A percentile compares a stretch with the other conserved stretches of the same genome.
These are phyloP conservation scores for Podila epicladia DNA, from an alignment of 192 early-diverging fungal species.

Conservation along the genomic window DNA sequence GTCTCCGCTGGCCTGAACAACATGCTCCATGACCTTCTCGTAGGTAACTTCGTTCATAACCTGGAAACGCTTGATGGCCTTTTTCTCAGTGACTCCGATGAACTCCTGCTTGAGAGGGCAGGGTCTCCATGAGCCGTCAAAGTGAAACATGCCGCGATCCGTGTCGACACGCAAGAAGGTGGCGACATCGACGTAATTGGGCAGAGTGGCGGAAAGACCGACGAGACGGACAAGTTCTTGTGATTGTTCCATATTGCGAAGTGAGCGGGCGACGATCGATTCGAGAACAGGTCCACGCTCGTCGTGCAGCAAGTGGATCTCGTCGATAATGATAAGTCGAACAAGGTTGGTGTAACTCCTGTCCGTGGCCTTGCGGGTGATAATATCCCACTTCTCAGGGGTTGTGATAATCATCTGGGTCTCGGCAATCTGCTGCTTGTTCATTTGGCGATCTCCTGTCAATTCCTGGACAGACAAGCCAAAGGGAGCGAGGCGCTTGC, in stretches of 20 bases:
- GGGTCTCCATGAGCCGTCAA: conserved; percentile 92
- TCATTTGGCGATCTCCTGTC: conserved; percentile 96
- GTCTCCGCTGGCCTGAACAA: conserved; percentile 71
- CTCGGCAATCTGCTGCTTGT: conserved; percentile 95
- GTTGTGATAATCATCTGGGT: conserved; percentile 99
- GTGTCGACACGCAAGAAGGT: conserved; percentile 90
- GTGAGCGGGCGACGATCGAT: conserved; percentile 87
- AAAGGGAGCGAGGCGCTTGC: conserved; percentile 73
- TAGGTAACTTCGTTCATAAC: conserved; percentile 98
- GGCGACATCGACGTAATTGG: conserved; percentile 97
- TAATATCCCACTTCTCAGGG: conserved; percentile 99
- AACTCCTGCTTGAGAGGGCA: conserved; percentile 97
- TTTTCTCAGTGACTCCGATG: conserved; percentile 97
- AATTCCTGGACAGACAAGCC: conserved; percentile 95
- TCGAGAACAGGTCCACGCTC: conserved; percentile 97
- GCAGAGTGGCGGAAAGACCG: conserved; percentile 93
- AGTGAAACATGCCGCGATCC: conserved; percentile 87
- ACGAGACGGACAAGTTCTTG: conserved; percentile 91
- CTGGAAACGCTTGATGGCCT: conserved; percentile 90
- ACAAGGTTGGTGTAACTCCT: conserved; percentile 91
- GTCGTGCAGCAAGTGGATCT: conserved; percentile 97
- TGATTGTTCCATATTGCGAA: conserved; percentile 89
- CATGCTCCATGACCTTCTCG: conserved; percentile 92
- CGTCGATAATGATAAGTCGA: conserved; percentile 93
- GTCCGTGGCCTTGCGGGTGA: conserved; percentile 96